Evolutionary conservation across 208 protist genomes (phyloP), one percentile per base, ranked within the genome.

Genomic region (Leishmania arabica): DNA sequence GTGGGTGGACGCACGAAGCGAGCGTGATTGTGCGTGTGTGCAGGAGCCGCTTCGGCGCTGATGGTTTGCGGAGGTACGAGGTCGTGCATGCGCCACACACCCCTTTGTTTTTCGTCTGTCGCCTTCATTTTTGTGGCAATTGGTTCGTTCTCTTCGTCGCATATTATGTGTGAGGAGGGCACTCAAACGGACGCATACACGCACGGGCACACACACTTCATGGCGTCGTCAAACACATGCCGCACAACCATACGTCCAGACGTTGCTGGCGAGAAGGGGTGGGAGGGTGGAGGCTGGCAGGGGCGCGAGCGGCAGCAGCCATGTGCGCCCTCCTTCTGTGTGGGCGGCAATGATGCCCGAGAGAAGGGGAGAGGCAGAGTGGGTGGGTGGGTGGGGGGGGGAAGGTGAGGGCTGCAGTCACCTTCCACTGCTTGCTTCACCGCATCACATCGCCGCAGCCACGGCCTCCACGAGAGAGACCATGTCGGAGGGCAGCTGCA

Each of bases 401-500:
- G 0, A 19, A 49, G 64, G 42, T 13, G 19, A 49, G 64, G 70
- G 24, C 77, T 53, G 34, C 37, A 75, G n/a, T 27, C 31, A 86
- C 34, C 42, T 80, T 45, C 47, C n/a, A 83, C 72, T 64, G n/a
- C 54, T 78, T 64, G 34, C 45, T 70, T 40, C 53, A 71, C 6
- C 17, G 24, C 13, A 58, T 81, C 75, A 37, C 34, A 58, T 49
- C 79, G 73, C 75, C 45, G 62, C 83, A 40, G 62, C 74, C 42
- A 95, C 89, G 5, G 91, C 89, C 58, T 96, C 90, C 19, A 96
- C 92, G 45, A 94, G 82, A 7, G 86, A 75, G 47, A 81, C 80
- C 19, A 96, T 83, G 75, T 97, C 94, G 42, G 82, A 84, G 17
- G 92, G 87, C 24, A 97, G 70, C 86, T 97, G 92, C 64, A 97